Base-by-base conservation (phyloP, 1,284 basidiomycete species). In the Austroboletus olivaceoglutinosus region DNA sequence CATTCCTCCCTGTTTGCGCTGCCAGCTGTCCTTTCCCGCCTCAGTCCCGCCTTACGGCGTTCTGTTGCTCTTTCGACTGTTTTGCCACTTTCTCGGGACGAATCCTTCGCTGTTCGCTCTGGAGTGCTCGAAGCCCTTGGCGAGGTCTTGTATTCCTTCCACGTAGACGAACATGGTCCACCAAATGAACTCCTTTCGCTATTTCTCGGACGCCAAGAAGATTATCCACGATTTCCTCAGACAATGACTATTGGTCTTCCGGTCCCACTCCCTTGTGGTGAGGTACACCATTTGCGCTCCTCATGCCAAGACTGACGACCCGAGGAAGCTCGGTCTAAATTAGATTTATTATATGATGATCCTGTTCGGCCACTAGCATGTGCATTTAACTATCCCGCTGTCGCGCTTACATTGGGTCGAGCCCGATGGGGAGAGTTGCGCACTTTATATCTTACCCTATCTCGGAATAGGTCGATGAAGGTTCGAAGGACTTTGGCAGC, bases 361-460 rank as follows among this genome's bases (percentile, higher is more conserved):
- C 81, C 85, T 1, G 85, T 91, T 49, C 84, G 93, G 38, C 85
- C 91, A 11, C 75, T 95, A 16, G 87, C 97, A 27, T 91, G 92
- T 58, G 93, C 93, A 9, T 98, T 95, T 76, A 98, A 98, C 69
- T 88, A 92, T 62, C 96, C 95, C 18, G 95, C 95, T 12, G 91
- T 98, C 2, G 83, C 86, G 12, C 76, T 95, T 9, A 93, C 94
- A 1, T 75, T 98, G 16, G 95, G 95, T 6, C 71, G 75, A 6
- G 68, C 71, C 3, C 80, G 89, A 40, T 99, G 95, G 95, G 62
- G 68, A n/a, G 80, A 86, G 53, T 72, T 99, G 13, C 83, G 87
- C 25, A 76, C 77, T 7, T 73, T 84, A 38, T 94, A 97, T 70
- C 65, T 78, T 21, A 74, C 79, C 9, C 76, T 98, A 42, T 78